Base-by-base conservation (phyloP, 108 stramenopile species). In the Stephanodiscus minutulus region DNA sequence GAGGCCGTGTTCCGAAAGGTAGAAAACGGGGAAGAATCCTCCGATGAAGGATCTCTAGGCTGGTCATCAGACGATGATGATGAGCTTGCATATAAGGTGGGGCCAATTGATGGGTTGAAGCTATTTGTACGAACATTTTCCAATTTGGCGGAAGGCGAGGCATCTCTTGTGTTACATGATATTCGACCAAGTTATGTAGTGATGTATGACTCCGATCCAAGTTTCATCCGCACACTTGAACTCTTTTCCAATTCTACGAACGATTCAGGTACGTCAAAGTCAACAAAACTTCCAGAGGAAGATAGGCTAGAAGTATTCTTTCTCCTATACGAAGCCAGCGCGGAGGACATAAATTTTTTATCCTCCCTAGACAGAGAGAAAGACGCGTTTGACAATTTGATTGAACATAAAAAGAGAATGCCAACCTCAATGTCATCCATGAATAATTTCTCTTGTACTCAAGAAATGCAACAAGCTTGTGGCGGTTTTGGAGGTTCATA, bases 351-450 rank as follows among this genome's bases (percentile, higher is more conserved):
- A 52, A 88, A 81, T n/a, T 99, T 97, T 64, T 68, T 85, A 43
- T 92, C 97, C 24, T 54, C 84, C 6, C 78, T 99, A 47, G 93
- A 92, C 55, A 75, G 88, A 27, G 98, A 99, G 70, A 87, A 96
- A 64, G 87, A 90, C 18, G 88, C 97, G 0, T 99, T 99, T 77
- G 96, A 96, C 24, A 79, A 82, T 22, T 79, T 99, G 52, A 97
- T 99, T 44, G 84, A 96, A 64, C 88, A 93, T 76, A 97, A 97
- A 71, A 92, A 90, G 57, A 91, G 89, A 33, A 94, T 97, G 95
- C 84, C 94, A 54, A 72, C 89, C 36, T 83, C 88, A 15, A 64
- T 85, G 15, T 57, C 87, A n/a, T 78, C 70, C 0, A 74, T 85
- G 31, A 73, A 73, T 24, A 73, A 68, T 17, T 85, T 83, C 56